Conservation (phyloP, 2,329 filamentous ascomycete genomes). For the Pseudocercospora vitis region DNA sequence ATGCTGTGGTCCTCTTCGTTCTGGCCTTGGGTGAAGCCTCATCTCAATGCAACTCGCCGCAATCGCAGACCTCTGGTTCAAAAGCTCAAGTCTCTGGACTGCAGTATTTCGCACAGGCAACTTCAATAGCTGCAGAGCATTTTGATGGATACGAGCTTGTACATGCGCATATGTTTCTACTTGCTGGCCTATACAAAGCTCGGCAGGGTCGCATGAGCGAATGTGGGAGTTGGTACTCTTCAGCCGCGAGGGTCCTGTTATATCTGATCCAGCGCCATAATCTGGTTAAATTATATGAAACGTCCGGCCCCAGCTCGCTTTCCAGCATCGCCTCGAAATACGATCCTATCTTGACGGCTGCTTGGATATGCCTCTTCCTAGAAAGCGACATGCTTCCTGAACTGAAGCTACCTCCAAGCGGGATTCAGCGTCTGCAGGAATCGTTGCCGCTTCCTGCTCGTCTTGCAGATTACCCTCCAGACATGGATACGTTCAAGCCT, state of each 20-base stretch:
- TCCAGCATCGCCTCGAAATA: conserved; percentile 29
- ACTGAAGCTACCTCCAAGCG: conserved; percentile 60
- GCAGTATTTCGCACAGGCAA: conserved; percentile 79
- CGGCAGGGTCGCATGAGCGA: conserved; percentile 81
- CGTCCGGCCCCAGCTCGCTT: not conserved
- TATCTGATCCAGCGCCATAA: conserved; percentile 51
- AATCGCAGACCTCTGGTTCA: not conserved
- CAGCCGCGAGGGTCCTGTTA: conserved; percentile 60
- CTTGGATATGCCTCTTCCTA: conserved; percentile 88
- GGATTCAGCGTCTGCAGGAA: conserved; percentile 56
- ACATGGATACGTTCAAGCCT: conserved; percentile 31
- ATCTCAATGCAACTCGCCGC: not conserved
- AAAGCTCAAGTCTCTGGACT: conserved; percentile 62
- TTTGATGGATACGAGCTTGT: conserved; percentile 73
- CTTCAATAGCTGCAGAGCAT: conserved; percentile 77
- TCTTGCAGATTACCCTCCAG: not conserved
- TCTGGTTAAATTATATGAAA: not conserved
- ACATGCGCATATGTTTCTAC: conserved; percentile 77
- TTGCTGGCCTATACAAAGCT: conserved; percentile 82
- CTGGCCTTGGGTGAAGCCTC: conserved; percentile 71
- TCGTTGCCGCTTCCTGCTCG: conserved; percentile 61
- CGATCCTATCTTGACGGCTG: conserved; percentile 59
- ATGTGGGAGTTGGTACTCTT: conserved; percentile 68
- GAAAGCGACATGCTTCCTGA: conserved; percentile 92
- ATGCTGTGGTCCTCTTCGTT: conserved; percentile 73